These are phyloP conservation scores for Prinsepia uniflora DNA, from an alignment of 306 rosid genomes.

Conservation along the genomic window DNA sequence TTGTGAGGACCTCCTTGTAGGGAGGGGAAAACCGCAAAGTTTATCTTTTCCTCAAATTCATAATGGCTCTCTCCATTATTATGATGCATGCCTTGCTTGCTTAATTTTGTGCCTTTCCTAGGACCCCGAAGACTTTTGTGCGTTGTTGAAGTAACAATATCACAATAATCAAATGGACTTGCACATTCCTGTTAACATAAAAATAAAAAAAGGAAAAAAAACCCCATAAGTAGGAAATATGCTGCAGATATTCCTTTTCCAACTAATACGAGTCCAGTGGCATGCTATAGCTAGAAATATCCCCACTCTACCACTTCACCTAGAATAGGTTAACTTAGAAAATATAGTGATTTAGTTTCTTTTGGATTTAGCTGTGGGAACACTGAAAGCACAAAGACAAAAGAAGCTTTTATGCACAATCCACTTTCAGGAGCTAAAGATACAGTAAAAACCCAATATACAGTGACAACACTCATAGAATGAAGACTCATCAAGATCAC, in stretches of 20 bases:
- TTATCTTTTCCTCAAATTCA: slow-evolving; percentile 78
- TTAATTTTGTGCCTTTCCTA: slow-evolving; percentile 57
- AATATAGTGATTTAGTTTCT: neutral
- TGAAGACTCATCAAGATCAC: neutral
- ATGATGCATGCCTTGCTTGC: slow-evolving; percentile 48
- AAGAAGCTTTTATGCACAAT: neutral
- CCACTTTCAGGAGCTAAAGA: neutral
- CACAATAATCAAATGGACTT: slow-evolving; percentile 74
- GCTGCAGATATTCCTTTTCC: neutral
- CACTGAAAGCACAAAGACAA: neutral
- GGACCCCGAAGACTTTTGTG: slow-evolving; percentile 92
- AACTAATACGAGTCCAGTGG: neutral
- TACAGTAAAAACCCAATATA: neutral
- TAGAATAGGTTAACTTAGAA: neutral
- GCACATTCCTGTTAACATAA: slow-evolving; percentile 56
- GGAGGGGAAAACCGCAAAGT: slow-evolving; percentile 68
- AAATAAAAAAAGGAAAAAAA: slow-evolving; percentile 19
- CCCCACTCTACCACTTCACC: neutral
- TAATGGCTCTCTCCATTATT: slow-evolving; percentile 48
- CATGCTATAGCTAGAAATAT: slow-evolving; percentile 1
- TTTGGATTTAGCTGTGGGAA: neutral
- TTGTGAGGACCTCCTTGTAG: slow-evolving; percentile 94
- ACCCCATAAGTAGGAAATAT: neutral
- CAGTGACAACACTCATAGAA: neutral
- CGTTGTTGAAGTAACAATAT: slow-evolving; percentile 77